Conservation (phyloP, 2,329 filamentous ascomycete species). For the Colletotrichum paranaense region DNA sequence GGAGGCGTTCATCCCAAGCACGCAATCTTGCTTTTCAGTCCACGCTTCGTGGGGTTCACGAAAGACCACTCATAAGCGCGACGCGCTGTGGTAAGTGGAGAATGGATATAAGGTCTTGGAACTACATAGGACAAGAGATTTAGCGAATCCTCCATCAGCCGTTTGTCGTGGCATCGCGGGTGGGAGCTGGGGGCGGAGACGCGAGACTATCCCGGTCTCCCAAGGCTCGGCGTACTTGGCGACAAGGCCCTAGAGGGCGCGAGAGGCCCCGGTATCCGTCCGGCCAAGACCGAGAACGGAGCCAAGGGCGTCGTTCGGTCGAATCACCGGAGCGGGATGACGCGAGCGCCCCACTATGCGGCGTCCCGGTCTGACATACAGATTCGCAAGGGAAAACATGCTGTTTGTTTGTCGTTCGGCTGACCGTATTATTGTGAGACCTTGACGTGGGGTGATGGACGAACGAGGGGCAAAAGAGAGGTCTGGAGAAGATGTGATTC, state of each 20-base stretch:
- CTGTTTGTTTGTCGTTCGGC: neutral
- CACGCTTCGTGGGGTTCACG: constrained; percentile 19
- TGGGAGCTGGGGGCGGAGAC: neutral
- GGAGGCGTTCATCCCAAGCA: constrained; percentile 8
- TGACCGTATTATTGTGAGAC: constrained; percentile 1
- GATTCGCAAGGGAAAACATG: neutral
- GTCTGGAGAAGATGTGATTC: neutral
- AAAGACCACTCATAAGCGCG: neutral
- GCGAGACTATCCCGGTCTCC: neutral
- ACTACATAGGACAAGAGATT: constrained; percentile 36
- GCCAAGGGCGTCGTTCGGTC: neutral
- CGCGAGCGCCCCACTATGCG: neutral
- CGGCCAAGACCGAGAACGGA: constrained; percentile 26
- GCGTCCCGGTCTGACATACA: constrained; percentile 2
- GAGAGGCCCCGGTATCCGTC: constrained; percentile 14
- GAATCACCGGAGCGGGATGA: constrained; percentile 27
- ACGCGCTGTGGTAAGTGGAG: neutral
- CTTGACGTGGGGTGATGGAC: neutral
- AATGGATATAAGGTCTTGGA: constrained; percentile 13
- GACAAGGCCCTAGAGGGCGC: neutral
- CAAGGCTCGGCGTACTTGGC: constrained; percentile 35
- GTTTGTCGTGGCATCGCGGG: neutral
- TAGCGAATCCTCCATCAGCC: constrained; percentile 13
- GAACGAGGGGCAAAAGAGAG: neutral
- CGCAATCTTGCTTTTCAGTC: constrained; percentile 31